These are phyloP conservation scores for Galerina marginata DNA, from an alignment of 768 basidiomycete genomes.

Conservation along the genomic window DNA sequence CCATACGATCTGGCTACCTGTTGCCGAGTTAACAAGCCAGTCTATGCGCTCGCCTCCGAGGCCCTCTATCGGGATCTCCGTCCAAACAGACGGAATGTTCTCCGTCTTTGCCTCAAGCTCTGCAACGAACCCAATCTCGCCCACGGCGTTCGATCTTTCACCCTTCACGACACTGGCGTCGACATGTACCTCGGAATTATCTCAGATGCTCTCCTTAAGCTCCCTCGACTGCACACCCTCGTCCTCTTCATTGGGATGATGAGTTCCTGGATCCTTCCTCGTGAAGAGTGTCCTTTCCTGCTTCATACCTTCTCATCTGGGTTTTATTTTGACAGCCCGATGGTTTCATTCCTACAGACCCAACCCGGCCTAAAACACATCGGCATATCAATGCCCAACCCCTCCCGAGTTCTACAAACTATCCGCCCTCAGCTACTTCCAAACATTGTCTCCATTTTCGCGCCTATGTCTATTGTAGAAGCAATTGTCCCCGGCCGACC, in stretches of 20 bases:
- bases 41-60: slow-evolving; percentile 22
- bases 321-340: slow-evolving; percentile 20
- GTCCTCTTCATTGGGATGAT: slow-evolving; percentile 24
- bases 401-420: neutral
- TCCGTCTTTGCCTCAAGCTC: slow-evolving; percentile 28
- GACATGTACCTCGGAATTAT: slow-evolving; percentile 29
- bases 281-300: slow-evolving; percentile 22
- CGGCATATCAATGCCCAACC: slow-evolving; percentile 6
- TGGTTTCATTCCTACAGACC: slow-evolving; percentile 22
- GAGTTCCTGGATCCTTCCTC: slow-evolving; percentile 30
- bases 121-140: slow-evolving; percentile 25
- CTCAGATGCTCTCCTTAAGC: slow-evolving; percentile 24
- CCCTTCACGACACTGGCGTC: slow-evolving; percentile 19
- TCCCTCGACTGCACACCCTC: slow-evolving; percentile 28
- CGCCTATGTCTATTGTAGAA: slow-evolving; percentile 25
- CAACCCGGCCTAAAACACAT: slow-evolving; percentile 22
- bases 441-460: slow-evolving; percentile 21
- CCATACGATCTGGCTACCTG: slow-evolving; percentile 23
- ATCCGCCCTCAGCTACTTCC: slow-evolving; percentile 16
- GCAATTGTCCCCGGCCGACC: slow-evolving; percentile 26
- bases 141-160: slow-evolving; percentile 24
- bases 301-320: slow-evolving; percentile 24
- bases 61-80: slow-evolving; percentile 29
- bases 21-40: slow-evolving; percentile 25
- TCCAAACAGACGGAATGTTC: slow-evolving; percentile 23